Evolutionary conservation across 495 filamentous ascomycete species (phyloP), one percentile per base, ranked within the genome.

Genomic region (Pyrenopolyporus hunteri): DNA sequence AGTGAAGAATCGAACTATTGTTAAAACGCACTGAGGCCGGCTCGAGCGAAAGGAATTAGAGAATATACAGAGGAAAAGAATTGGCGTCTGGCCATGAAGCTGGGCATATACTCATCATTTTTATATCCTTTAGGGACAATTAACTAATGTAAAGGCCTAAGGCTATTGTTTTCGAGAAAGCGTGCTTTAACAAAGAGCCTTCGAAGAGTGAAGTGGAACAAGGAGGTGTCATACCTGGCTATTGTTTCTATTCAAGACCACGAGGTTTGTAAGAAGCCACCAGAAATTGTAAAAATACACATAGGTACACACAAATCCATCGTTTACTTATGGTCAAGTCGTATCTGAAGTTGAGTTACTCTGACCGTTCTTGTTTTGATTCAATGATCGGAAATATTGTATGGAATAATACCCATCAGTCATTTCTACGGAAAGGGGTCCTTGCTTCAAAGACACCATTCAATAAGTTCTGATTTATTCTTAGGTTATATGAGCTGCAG

Each of bases 141-240:
- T 1, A 5, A 16, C 13, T 29, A 8, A 13, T 14, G 42, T 25
- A 50, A 57, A 35, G 16, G n/a, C n/a, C 5, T 8, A 22, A 9
- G 17, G 6, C 19, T 16, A 55, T 58, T 35, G 48, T 52, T 35
- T 22, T 55, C 54, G 35, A 50, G 37, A 50, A 64, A 51, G 19
- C 23, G 20, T 11, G 6, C 17, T 1, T 9, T 1, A n/a, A 42
- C 37, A 42, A 42, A 42, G 37, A 22, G 10, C 2, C 10, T 23
- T 11, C 37, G 11, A 4, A 20, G 23, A 42, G 4, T 42, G 37
- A 16, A 22, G 17, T 5, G 3, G 4, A 42, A 42, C 17, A 7
- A 42, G 37, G 10, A 6, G 9, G 4, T 22, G 19, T 1, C 19
- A 13, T 42, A 0, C 4, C 5, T 23, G 9, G 37, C 17, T 20